Percentiles rank a stretch among this genome's conserved stretches.
These are phyloP conservation scores for Poterioochromonas sp. DNA, from an alignment of 352 stramenopile genomes.

Conservation along the genomic window DNA sequence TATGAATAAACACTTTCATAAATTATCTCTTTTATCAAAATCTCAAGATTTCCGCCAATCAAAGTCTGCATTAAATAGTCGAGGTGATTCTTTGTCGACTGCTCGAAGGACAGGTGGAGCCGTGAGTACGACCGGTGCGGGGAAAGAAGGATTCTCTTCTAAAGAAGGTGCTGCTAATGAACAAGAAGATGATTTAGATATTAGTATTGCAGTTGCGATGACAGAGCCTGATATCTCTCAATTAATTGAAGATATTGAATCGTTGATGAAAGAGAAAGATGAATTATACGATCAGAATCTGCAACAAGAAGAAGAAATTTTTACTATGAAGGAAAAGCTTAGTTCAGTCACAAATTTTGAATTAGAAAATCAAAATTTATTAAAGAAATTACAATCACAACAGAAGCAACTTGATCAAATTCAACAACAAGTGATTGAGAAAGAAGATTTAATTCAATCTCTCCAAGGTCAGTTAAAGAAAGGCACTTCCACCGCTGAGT, in stretches of 20 bases:
- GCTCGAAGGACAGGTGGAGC: no score
- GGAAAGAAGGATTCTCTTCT: no score
- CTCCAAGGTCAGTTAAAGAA: not conserved
- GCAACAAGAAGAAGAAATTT: conserved; percentile 9
- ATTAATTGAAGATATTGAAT: conserved; percentile 34
- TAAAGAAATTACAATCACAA: no score
- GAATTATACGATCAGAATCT: not conserved
- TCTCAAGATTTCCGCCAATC: no score
- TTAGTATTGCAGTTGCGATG: conserved; percentile 26
- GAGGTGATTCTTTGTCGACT: no score
- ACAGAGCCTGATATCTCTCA: conserved; percentile 31
- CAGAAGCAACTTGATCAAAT: not conserved
- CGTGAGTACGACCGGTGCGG: no score
- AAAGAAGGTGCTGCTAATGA: no score
- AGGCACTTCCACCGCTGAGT: no score
- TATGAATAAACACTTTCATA: not conserved
- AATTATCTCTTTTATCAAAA: not conserved
- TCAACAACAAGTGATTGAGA: not conserved
- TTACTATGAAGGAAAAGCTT: no score
- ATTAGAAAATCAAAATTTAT: not conserved
- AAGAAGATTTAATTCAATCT: not conserved
- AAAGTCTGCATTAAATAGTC: not conserved
- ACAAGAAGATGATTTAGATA: conserved; percentile 19
- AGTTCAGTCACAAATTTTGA: not conserved
- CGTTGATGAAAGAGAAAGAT: conserved; percentile 28